A percentile compares a stretch with the other conserved stretches of the same genome.
These are phyloP conservation scores for Myotisia sp. DNA, from an alignment of 2,329 filamentous ascomycete species.

Conservation along the genomic window DNA sequence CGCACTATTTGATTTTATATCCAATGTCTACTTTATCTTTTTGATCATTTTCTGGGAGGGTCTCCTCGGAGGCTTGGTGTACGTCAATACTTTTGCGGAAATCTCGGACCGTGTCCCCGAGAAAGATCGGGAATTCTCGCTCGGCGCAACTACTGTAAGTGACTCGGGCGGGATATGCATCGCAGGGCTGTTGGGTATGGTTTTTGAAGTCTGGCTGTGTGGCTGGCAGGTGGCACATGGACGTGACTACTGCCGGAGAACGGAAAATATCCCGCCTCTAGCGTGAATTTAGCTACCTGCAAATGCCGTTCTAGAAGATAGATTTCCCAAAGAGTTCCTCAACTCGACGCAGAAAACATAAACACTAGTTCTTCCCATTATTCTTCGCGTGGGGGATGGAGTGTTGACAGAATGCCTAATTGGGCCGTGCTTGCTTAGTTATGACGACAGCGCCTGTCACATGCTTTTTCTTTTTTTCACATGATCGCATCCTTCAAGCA, in stretches of 20 bases:
- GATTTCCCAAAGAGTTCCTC: too few relatives aligned
- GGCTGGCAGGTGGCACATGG: conserved; percentile 72
- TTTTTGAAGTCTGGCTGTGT: conserved; percentile 68
- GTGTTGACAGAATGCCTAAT: too few relatives aligned
- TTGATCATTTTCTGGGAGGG: conserved; percentile 86
- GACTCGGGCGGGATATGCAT: conserved; percentile 84
- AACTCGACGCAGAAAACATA: too few relatives aligned
- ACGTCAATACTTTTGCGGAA: conserved; percentile 90
- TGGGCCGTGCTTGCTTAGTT: too few relatives aligned
- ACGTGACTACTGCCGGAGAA: conserved; percentile 53
- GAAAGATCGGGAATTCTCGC: conserved; percentile 75
- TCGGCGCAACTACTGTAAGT: conserved; percentile 80
- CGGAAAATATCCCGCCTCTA: conserved; percentile 13
- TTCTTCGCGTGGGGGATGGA: background rate
- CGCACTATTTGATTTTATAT: conserved; percentile 65
- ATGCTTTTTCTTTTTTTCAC: conserved; percentile 3
- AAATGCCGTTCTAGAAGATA: too few relatives aligned
- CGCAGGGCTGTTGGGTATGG: conserved; percentile 71
- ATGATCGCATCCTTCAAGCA: conserved; percentile 4
- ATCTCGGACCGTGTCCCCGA: conserved; percentile 70
- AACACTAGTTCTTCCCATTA: background rate
- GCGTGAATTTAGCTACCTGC: background rate
- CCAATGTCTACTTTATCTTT: conserved; percentile 76
- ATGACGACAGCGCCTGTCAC: background rate
- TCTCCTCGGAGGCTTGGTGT: conserved; percentile 75